A percentile compares a stretch with the other conserved stretches of the same genome.
phyloP scores from a whole-genome alignment of 2,329 filamentous ascomycete species.

The Hymenoscyphus linearis region DNA sequence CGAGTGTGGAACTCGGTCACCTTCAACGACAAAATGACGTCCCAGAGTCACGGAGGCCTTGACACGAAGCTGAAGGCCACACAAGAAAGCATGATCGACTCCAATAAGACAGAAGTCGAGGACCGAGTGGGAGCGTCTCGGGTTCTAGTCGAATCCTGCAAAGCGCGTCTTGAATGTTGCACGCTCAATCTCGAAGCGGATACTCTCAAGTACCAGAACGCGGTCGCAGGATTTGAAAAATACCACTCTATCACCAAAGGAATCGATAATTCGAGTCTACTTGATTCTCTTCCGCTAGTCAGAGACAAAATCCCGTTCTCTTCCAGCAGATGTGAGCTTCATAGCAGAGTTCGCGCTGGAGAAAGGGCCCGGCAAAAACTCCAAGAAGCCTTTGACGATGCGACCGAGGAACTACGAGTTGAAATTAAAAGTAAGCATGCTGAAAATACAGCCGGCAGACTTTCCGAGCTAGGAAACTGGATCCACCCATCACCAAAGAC shows the following conservation, averaged over 20 bases:
- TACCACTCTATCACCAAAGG: neutral
- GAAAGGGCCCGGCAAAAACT: neutral
- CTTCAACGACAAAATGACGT: neutral
- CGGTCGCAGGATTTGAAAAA: neutral
- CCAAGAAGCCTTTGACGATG: neutral
- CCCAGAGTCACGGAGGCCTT: neutral
- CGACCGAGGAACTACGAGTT: neutral
- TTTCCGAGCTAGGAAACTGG: neutral
- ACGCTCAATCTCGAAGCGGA: neutral
- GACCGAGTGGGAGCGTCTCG: neutral
- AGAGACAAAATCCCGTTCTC: neutral
- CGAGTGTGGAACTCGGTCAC: neutral
- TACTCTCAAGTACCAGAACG: neutral
- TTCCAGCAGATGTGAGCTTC: neutral
- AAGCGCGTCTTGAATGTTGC: neutral
- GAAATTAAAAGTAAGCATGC: neutral
- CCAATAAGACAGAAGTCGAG: neutral
- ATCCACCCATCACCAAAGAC: neutral
- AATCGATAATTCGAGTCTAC: neutral
- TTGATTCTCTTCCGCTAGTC: neutral
- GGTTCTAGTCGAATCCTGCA: neutral
- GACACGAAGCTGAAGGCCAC: neutral
- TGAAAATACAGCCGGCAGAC: neutral
- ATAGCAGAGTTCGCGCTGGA: neutral
- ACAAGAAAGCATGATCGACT: neutral